Conservation (phyloP, 805 yeast species). For the Blastobotrys muscicola region DNA sequence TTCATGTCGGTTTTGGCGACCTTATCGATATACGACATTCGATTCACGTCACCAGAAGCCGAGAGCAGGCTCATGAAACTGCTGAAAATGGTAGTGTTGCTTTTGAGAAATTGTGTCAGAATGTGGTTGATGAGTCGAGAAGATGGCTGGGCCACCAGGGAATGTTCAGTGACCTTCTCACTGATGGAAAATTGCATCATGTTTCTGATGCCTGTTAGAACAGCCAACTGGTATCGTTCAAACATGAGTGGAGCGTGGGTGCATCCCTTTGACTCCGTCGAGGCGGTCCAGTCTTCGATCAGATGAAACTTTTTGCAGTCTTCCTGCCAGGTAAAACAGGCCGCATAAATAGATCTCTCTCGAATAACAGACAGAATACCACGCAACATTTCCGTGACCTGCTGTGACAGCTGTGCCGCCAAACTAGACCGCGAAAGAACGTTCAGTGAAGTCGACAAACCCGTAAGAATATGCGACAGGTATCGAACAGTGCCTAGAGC, state of each 20-base stretch:
- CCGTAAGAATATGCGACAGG: conserved; percentile 37
- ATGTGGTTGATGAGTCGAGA: conserved; percentile 23
- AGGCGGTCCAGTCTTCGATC: conserved; percentile 34
- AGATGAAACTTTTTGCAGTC: conserved; percentile 34
- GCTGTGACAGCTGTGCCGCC: conserved; percentile 28
- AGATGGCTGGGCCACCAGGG: conserved; percentile 29
- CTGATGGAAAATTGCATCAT: conserved; percentile 14
- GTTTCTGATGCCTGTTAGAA: conserved; percentile 26
- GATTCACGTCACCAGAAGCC: conserved; percentile 9
- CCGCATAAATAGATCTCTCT: conserved; percentile 37
- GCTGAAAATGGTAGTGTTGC: conserved; percentile 28
- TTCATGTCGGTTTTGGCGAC: conserved; percentile 22
- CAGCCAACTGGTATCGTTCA: conserved; percentile 30
- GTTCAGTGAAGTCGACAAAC: conserved; percentile 34
- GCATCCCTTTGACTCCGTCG: conserved; percentile 24
- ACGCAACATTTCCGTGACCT: conserved; percentile 31
- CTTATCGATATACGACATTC: conserved; percentile 3
- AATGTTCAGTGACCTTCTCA: conserved; percentile 9
- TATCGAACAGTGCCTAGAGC: conserved; percentile 50
- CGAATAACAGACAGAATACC: conserved; percentile 30
- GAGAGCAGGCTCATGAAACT: conserved; percentile 23
- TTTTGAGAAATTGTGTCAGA: conserved; percentile 28
- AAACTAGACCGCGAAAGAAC: conserved; percentile 34
- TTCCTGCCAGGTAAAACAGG: conserved; percentile 42
- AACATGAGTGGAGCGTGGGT: conserved; percentile 33